Evolutionary conservation across 306 rosid species (phyloP).

Genomic region (Lathyrus oleraceus): DNA sequence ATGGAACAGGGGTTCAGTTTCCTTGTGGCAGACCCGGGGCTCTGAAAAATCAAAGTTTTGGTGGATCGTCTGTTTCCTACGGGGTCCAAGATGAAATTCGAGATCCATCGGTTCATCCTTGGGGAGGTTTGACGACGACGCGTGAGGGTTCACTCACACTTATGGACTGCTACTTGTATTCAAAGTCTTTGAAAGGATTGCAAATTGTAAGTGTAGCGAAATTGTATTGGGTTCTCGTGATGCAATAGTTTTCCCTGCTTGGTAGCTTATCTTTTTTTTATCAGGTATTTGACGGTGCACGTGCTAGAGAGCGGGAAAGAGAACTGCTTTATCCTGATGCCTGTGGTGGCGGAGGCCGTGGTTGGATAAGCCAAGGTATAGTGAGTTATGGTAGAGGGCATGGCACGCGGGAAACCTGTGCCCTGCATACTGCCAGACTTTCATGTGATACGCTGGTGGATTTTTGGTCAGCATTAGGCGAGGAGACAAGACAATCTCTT

Average conservation of each 20-base stretch:
- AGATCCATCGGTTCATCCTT: constrained; percentile 95
- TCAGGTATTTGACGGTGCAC: constrained; percentile 96
- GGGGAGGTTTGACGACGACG: constrained; percentile 92
- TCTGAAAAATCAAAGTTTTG: constrained; percentile 53
- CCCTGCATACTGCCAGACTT: constrained; percentile 95
- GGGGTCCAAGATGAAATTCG: constrained; percentile 76
- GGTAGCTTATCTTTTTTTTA: constrained; percentile 40
- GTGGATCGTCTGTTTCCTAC: constrained; percentile 45
- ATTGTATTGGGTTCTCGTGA: constrained; percentile 7
- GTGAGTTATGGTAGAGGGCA: constrained; percentile 86
- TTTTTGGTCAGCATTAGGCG: constrained; percentile 98
- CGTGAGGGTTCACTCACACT: constrained; percentile 90
- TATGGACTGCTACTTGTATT: constrained; percentile 81
- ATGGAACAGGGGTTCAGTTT: constrained; percentile 53
- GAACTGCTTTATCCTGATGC: constrained; percentile 99
- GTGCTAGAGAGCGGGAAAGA: constrained; percentile 95
- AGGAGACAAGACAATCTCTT: constrained; percentile 92
- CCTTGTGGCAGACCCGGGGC: constrained; percentile 52
- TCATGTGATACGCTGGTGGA: constrained; percentile 95
- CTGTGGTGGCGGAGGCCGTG: constrained; percentile 99
- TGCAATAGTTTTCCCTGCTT: constrained; percentile 15
- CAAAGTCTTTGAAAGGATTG: constrained; percentile 78
- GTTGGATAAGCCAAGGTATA: constrained; percentile 99
- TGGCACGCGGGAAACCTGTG: constrained; percentile 96
- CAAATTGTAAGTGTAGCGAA: constrained; percentile 64